Evolutionary conservation across 305 asterid species (phyloP).

Genomic region (Rubia occidens): DNA sequence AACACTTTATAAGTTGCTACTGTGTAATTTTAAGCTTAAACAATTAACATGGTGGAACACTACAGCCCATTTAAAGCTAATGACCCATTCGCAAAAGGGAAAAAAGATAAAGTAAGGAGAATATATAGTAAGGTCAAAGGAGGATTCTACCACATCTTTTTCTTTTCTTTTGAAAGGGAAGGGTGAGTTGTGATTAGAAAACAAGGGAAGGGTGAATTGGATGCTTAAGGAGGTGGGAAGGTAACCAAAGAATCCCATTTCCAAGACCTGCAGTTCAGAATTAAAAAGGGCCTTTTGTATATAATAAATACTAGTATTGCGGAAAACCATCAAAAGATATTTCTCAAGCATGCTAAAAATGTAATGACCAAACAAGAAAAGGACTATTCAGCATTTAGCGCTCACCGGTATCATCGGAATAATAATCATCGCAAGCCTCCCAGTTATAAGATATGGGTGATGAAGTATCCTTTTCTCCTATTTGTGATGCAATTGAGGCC

Average conservation of each 20-base stretch:
- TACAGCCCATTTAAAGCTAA: background rate
- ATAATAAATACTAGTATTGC: background rate
- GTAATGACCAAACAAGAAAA: constrained; percentile 1
- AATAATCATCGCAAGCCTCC: constrained; percentile 43
- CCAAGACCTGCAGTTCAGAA: background rate
- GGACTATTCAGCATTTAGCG: constrained; percentile 7
- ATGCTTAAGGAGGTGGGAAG: background rate
- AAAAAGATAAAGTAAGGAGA: background rate
- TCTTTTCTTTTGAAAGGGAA: background rate
- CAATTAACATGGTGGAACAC: background rate
- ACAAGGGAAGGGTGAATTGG: background rate
- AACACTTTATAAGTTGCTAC: background rate
- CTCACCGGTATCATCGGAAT: constrained; percentile 51
- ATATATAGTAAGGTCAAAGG: background rate
- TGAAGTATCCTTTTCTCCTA: constrained; percentile 26
- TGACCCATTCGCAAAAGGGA: background rate
- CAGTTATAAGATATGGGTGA: constrained; percentile 41
- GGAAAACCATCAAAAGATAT: background rate
- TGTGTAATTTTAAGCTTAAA: background rate
- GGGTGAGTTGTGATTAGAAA: background rate
- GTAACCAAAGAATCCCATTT: background rate
- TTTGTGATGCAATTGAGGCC: constrained; percentile 24
- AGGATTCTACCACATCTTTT: background rate
- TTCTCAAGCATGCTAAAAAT: background rate
- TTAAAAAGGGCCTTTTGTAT: background rate